Percentiles rank a stretch among this genome's conserved stretches.
Evolutionary conservation across 148 eudicot genomes (phyloP).

Genomic region (Spergularia bocconei): DNA sequence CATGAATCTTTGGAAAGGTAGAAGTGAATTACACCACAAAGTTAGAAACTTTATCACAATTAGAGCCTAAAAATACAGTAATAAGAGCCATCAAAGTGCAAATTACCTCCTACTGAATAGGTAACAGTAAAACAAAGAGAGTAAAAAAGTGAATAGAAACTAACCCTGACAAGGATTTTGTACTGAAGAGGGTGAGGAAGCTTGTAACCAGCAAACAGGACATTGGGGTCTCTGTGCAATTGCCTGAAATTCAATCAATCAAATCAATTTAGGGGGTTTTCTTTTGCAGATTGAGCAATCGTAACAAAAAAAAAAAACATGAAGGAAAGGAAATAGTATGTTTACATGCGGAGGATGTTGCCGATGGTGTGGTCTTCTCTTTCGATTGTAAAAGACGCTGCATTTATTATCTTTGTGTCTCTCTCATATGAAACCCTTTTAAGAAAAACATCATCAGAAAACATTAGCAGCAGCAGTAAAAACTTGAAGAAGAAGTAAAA

Average conservation of each 20-base stretch:
- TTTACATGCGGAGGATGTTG: slow-evolving; percentile 86
- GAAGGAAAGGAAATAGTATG: background rate
- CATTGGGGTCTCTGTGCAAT: slow-evolving; percentile 87
- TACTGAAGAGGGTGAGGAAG: slow-evolving; percentile 98
- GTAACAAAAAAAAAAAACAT: background rate
- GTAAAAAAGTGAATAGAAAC: slow-evolving; percentile 21
- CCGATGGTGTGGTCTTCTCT: slow-evolving; percentile 97
- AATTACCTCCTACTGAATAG: too few relatives aligned
- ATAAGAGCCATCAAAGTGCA: too few relatives aligned
- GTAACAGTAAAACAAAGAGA: too few relatives aligned
- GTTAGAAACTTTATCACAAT: too few relatives aligned
- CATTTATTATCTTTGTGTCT: slow-evolving; percentile 93
- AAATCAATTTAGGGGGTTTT: background rate
- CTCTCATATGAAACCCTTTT: slow-evolving; percentile 90
- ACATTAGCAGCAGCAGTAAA: background rate
- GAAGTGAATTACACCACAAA: too few relatives aligned
- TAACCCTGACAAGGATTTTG: slow-evolving; percentile 85
- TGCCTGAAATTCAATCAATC: slow-evolving; percentile 47
- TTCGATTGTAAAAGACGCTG: slow-evolving; percentile 92
- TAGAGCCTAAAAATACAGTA: too few relatives aligned
- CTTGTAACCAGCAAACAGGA: slow-evolving; percentile 94
- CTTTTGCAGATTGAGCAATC: background rate
- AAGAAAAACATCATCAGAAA: background rate
- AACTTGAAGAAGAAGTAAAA: background rate
- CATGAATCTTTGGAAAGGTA: too few relatives aligned